A percentile compares a stretch with the other conserved stretches of the same genome.
phyloP scores from a whole-genome alignment of 257 asterid species.

The Solanum infundibuliforme region DNA sequence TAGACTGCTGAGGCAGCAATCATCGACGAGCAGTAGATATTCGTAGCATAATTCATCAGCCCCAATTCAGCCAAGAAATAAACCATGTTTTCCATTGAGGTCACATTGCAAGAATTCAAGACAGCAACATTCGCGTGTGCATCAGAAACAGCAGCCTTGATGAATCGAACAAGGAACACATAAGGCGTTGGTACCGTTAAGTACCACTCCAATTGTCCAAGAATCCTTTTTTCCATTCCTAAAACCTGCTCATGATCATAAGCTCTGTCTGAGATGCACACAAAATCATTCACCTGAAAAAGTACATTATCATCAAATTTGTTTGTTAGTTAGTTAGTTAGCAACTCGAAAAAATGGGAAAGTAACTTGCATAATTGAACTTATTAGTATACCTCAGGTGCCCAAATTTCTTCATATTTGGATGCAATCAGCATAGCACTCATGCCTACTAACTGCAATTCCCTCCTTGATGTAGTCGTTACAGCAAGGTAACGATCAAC shows the following conservation, averaged over 20 bases:
- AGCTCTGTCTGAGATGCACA: constrained; percentile 54
- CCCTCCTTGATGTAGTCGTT: constrained; percentile 38
- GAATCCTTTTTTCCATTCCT: constrained; percentile 67
- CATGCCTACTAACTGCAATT: constrained; percentile 72
- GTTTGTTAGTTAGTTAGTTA: not conserved
- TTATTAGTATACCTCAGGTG: constrained; percentile 52
- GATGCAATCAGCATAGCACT: constrained; percentile 84
- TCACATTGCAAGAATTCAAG: not conserved
- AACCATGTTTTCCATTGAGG: constrained; percentile 57
- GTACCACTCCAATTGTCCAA: constrained; percentile 65
- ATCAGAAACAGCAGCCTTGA: constrained; percentile 57
- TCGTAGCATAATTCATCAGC: constrained; percentile 61
- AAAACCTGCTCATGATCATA: constrained; percentile 44
- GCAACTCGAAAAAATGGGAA: not conserved
- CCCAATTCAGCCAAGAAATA: constrained; percentile 70
- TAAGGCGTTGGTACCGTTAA: constrained; percentile 82
- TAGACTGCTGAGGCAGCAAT: constrained; percentile 94
- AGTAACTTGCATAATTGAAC: not conserved
- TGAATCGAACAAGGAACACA: constrained; percentile 73
- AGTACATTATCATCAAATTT: not conserved
- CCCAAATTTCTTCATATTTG: constrained; percentile 95
- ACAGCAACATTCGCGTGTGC: constrained; percentile 16
- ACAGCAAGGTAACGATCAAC: constrained; percentile 64
- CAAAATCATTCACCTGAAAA: constrained; percentile 62
- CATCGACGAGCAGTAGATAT: constrained; percentile 63